Percentiles rank a stretch among this genome's conserved stretches.
Conservation (phyloP, 805 yeast genomes). For the Schizosaccharomyces japonicus region DNA sequence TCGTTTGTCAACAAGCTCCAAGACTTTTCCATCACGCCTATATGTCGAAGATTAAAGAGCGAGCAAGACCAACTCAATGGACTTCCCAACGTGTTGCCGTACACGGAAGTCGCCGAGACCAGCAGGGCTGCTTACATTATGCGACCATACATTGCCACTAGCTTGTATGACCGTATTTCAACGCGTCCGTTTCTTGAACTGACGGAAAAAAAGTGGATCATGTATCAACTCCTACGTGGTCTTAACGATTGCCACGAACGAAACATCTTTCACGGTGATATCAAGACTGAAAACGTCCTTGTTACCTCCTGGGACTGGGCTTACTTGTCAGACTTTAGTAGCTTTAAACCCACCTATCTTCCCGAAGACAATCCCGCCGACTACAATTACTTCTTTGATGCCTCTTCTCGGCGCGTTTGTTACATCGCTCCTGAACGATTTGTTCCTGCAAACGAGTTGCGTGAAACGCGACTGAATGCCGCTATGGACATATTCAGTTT, state of each 20-base stretch:
- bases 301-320: constrained; percentile 81
- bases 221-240: constrained; percentile 51
- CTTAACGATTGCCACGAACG: constrained; percentile 38
- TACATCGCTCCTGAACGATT: constrained; percentile 91
- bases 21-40: constrained; percentile 3
- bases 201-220: constrained; percentile 63
- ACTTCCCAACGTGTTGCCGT: constrained; percentile 45
- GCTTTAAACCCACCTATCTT: constrained; percentile 56
- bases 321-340: constrained; percentile 58
- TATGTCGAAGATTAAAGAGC: constrained; percentile 11
- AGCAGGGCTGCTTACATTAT: constrained; percentile 79
- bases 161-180: constrained; percentile 59
- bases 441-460: constrained; percentile 13
- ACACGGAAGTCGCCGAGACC: constrained; percentile 53
- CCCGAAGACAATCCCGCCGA: constrained; percentile 89
- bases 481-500: constrained; percentile 64
- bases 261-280: constrained; percentile 62
- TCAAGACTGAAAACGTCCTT: constrained; percentile 71
- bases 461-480: constrained; percentile 21
- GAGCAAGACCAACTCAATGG: constrained; percentile 15
- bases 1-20: constrained; percentile 38
- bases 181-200: constrained; percentile 68
- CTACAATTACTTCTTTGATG: constrained; percentile 77
- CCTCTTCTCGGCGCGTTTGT: constrained; percentile 65
- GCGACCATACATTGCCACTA: constrained; percentile 56